Percentiles rank a stretch among this genome's conserved stretches.
Conservation (phyloP, 768 basidiomycete species). For the Macrolepiota albuminosa region DNA sequence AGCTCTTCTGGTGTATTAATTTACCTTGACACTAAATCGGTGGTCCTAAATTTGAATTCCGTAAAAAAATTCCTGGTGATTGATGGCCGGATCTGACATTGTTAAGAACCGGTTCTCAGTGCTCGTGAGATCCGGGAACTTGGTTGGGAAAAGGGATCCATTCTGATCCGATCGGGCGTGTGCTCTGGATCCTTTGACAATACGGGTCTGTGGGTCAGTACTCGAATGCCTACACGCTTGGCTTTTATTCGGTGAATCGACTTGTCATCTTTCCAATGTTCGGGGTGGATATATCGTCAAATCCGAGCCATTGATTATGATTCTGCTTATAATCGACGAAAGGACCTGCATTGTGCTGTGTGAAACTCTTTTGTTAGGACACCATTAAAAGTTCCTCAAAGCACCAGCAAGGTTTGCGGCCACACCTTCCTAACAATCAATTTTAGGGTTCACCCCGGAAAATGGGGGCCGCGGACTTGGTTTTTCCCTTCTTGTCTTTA, state of each 20-base stretch:
- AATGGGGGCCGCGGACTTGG: constrained; percentile 4
- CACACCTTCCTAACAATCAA: background rate
- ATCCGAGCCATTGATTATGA: background rate
- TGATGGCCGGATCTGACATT: background rate
- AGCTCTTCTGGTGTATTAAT: background rate
- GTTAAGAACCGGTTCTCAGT: too few relatives aligned
- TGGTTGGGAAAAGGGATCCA: background rate
- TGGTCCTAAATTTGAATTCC: too few relatives aligned
- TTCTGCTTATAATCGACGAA: background rate
- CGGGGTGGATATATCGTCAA: background rate
- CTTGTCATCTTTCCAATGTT: background rate
- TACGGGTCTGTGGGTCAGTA: background rate
- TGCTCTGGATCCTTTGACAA: background rate
- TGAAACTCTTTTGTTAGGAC: constrained; percentile 1
- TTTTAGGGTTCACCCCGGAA: background rate
- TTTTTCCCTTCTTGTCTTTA: constrained; percentile 4
- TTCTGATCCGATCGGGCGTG: background rate
- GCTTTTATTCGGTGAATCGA: background rate
- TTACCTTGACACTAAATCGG: background rate
- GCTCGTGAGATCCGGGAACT: background rate
- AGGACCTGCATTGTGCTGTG: constrained; percentile 1
- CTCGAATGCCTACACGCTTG: background rate
- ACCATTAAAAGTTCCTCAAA: background rate
- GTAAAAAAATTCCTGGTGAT: too few relatives aligned
- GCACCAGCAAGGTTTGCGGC: constrained; percentile 4